These are phyloP conservation scores for Fraxinus pennsylvanica DNA, from an alignment of 257 asterid genomes.

Conservation along the genomic window DNA sequence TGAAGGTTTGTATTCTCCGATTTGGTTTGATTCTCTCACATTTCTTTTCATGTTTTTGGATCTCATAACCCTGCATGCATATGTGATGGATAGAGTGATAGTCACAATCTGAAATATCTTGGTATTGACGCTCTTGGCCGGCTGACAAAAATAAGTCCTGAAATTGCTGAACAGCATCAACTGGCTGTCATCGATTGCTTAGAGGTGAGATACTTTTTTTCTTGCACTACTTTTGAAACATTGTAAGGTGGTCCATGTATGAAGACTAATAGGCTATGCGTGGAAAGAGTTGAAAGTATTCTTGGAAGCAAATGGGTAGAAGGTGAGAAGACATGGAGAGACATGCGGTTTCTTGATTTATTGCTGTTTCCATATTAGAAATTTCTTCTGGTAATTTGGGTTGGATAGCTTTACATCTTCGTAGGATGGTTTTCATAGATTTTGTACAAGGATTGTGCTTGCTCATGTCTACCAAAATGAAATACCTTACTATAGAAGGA, in stretches of 20 bases:
- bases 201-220: slow-evolving; percentile 59
- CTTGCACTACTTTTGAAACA: neutral
- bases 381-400: neutral
- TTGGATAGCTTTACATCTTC: slow-evolving; percentile 1
- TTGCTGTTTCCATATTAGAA: neutral
- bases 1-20: slow-evolving; percentile 31
- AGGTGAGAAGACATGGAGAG: neutral
- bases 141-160: slow-evolving; percentile 87
- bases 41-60: slow-evolving; percentile 12
- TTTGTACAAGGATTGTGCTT: neutral
- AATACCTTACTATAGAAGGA: neutral
- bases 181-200: slow-evolving; percentile 95
- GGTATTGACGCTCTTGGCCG: slow-evolving; percentile 98
- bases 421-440: neutral
- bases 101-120: slow-evolving; percentile 96
- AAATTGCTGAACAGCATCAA: slow-evolving; percentile 95
- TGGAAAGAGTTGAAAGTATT: neutral
- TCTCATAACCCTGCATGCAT: slow-evolving; percentile 17
- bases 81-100: slow-evolving; percentile 73
- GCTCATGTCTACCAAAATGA: neutral
- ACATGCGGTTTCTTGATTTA: neutral
- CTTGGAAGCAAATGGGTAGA: slow-evolving; percentile 3
- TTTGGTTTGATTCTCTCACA: slow-evolving; percentile 16
- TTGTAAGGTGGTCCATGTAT: neutral
- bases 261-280: neutral